Evolutionary conservation across 2,329 filamentous ascomycete species (phyloP).

Genomic region (Arthrinium puccinioides): DNA sequence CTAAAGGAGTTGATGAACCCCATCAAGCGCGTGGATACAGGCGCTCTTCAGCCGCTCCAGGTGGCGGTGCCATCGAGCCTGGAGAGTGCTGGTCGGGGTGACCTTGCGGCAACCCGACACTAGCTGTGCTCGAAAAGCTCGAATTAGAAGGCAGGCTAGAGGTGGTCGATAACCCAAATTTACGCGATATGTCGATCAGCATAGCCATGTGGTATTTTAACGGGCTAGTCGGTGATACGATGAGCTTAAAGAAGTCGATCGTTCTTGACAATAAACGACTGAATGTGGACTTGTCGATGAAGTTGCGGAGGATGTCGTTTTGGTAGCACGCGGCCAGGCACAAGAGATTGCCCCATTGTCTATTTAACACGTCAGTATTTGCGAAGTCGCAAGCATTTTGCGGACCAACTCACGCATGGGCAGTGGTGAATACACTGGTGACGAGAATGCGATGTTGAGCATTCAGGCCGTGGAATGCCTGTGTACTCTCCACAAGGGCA

Average conservation of each 20-base stretch:
- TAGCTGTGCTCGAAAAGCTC: constrained; percentile 32
- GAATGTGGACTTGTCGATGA: constrained; percentile 50
- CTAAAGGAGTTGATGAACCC: no score
- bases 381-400: not conserved
- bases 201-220: constrained; percentile 69
- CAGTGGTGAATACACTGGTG: constrained; percentile 94
- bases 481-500: constrained; percentile 77
- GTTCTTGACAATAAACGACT: constrained; percentile 61
- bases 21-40: no score
- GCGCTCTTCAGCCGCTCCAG: no score
- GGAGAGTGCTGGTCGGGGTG: constrained; percentile 1
- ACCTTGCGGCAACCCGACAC: not conserved
- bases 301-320: constrained; percentile 52
- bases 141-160: no score
- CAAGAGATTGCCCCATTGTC: constrained; percentile 94
- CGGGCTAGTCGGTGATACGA: constrained; percentile 67
- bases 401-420: constrained; percentile 80
- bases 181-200: constrained; percentile 43
- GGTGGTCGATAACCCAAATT: constrained; percentile 39
- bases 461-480: constrained; percentile 64
- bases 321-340: constrained; percentile 78
- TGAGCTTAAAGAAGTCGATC: constrained; percentile 65
- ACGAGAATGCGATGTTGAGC: constrained; percentile 64
- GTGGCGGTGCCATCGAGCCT: constrained; percentile 1
- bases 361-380: constrained; percentile 25